These are phyloP conservation scores for Metarhizium album DNA, from an alignment of 2,329 filamentous ascomycete species.

Conservation along the genomic window DNA sequence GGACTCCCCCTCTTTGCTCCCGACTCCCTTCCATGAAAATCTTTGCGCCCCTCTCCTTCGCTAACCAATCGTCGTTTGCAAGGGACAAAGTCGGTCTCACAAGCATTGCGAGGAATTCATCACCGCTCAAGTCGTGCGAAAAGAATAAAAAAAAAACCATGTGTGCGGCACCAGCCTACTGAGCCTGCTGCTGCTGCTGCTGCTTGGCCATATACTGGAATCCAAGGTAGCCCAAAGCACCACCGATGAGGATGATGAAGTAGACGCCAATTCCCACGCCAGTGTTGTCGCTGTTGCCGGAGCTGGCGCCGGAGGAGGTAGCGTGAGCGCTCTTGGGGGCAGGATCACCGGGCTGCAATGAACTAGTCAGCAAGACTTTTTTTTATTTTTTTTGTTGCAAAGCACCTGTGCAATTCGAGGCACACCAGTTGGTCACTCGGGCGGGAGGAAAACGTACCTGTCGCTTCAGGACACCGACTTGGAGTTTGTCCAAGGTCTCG, in stretches of 20 bases:
- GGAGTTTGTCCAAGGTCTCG: conserved; percentile 73
- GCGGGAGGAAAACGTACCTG: conserved; percentile 42
- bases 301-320: conserved; percentile 37
- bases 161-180: conserved; percentile 11
- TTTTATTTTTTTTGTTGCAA: too few species aligned
- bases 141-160: background rate
- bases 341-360: conserved; percentile 62
- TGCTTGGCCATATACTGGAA: conserved; percentile 67
- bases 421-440: background rate
- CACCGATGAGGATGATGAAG: conserved; percentile 68
- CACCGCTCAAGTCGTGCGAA: background rate
- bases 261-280: conserved; percentile 72
- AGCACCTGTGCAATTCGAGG: background rate
- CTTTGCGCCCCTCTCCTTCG: background rate
- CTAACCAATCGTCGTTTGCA: background rate
- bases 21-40: background rate
- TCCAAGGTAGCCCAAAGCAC: conserved; percentile 62
- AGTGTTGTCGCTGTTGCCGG: conserved; percentile 35
- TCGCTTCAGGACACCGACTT: conserved; percentile 70
- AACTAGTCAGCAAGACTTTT: background rate
- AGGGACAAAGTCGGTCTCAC: background rate
- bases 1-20: background rate
- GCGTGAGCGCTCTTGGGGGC: conserved; percentile 49
- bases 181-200: conserved; percentile 18
- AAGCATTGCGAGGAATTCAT: background rate